phyloP scores from a whole-genome alignment of 257 asterid genomes.

The Jasminum sambac region DNA sequence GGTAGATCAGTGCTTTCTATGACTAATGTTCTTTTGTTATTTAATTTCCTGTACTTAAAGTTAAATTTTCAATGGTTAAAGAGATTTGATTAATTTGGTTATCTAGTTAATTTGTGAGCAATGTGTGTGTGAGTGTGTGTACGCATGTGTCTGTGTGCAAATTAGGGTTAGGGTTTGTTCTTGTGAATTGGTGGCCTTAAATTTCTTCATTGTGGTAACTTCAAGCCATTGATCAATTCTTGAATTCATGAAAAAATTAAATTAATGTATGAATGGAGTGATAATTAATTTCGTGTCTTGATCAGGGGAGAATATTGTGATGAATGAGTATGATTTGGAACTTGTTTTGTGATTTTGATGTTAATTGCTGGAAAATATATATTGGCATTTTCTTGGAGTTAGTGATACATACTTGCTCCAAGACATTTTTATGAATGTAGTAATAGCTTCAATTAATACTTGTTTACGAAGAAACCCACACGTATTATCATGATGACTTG shows the following conservation, averaged over 20 bases:
- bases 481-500: neutral
- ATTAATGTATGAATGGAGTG: neutral
- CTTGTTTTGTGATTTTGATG: constrained; percentile 4
- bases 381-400: neutral
- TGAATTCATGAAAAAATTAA: neutral
- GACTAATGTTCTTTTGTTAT: neutral
- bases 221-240: neutral
- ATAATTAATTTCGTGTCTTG: neutral
- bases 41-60: neutral
- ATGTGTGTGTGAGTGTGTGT: no score
- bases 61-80: neutral
- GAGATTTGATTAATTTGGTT: neutral
- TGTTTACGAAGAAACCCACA: neutral
- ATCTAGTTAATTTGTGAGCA: no score
- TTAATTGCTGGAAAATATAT: neutral
- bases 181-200: neutral
- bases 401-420: neutral
- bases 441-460: no score
- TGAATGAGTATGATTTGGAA: neutral
- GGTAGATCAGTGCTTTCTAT: neutral
- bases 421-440: neutral
- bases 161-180: constrained; percentile 3
- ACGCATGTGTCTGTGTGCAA: neutral
- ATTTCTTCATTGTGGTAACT: neutral
- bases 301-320: neutral